phyloP scores from a whole-genome alignment of 441 rosid genomes.

The Macaranga tanarius region DNA sequence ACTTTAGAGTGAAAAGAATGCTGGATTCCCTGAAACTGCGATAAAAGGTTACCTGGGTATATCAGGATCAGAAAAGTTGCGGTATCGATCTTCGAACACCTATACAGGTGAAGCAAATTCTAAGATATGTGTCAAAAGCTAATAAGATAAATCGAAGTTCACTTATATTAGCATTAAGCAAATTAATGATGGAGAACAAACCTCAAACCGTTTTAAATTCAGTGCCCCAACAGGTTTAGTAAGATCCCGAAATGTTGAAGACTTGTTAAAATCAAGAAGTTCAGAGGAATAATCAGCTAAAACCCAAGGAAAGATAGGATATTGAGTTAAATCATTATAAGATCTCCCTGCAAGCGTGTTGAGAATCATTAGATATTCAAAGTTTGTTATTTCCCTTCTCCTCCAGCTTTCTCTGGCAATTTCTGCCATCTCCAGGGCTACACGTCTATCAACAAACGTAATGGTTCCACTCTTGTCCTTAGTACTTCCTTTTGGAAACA shows the following conservation, averaged over 20 bases:
- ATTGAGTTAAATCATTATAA: constrained; percentile 95
- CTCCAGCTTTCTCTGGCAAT: constrained; percentile 96
- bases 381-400: constrained; percentile 95
- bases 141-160: constrained; percentile 9
- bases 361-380: constrained; percentile 94
- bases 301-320: constrained; percentile 98
- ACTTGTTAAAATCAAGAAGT: constrained; percentile 91
- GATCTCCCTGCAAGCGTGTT: constrained; percentile 98
- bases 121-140: constrained; percentile 23
- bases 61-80: constrained; percentile 96
- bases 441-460: constrained; percentile 85
- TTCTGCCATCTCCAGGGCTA: constrained; percentile 95
- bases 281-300: constrained; percentile 95
- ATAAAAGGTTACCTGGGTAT: constrained; percentile 76
- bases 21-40: constrained; percentile 15
- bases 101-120: constrained; percentile 35
- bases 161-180: neutral
- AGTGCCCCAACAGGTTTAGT: constrained; percentile 98
- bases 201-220: constrained; percentile 94
- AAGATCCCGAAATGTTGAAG: constrained; percentile 94
- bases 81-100: constrained; percentile 96
- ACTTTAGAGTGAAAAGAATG: constrained; percentile 13
- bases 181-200: constrained; percentile 33
- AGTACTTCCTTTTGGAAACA: constrained; percentile 76
- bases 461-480: constrained; percentile 86